Evolutionary conservation across 1,284 basidiomycete genomes (phyloP), one percentile per base, ranked within the genome.

Genomic region (Entoloma clypeatum): DNA sequence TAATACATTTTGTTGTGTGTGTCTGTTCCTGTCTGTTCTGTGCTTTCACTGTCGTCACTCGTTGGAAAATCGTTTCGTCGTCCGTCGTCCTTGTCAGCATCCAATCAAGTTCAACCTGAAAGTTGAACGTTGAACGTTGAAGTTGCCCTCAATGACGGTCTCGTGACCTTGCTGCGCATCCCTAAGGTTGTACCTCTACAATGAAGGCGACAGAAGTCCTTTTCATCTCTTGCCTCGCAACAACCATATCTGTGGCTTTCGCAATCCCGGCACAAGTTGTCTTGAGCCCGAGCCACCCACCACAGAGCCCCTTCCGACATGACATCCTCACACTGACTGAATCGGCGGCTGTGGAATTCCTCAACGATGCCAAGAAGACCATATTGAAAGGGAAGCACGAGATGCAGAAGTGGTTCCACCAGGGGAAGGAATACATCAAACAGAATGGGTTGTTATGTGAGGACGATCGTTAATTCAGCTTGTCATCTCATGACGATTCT

Each of bases 341-440:
- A 19, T 35, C 45, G 25, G 43, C 44, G 16, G 59, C 58, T 10
- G 42, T 55, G 18, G 58, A 64, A 30, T 65, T 66, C 49, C 48
- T 68, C 27, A 60, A 64, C 42, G 69, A 69, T 40, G 59, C 69
- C 9, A 64, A 69, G 54, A 59, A 68, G 45, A 59, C 64, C 7
- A 63, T 72, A 28, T 52, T 74, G 39, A 57, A 61, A 17, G 66
- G 63, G 37, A 72, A 77, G 62, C 59, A 72, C 52, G 67, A 72
- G 18, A 56, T 74, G 38, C 65, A 77, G 59, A 72, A 66, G 42
- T 79, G 80, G 72, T 54, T 65, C 30, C 68, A 76, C 44, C 61
- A 76, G 33, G 83, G 81, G 14, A 77, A 71, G 54, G 67, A 83
- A 44, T 86, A 75, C 61, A 71, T 84, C 53, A 78, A 78, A 57